A percentile compares a stretch with the other conserved stretches of the same genome.
Conservation (phyloP, 331 rosid species). For the Pyrus hybrid region DNA sequence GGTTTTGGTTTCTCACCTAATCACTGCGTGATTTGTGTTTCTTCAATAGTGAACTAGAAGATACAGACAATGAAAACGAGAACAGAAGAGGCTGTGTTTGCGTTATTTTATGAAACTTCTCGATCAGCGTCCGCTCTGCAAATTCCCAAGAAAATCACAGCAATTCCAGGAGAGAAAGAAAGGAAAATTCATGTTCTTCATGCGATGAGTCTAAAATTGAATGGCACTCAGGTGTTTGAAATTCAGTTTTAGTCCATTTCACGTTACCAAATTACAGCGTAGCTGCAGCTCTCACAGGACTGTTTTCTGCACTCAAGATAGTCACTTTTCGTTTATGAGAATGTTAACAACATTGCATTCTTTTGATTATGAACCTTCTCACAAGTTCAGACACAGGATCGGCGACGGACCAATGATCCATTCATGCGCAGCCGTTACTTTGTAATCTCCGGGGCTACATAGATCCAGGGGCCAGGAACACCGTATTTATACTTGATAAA, state of each 20-base stretch:
- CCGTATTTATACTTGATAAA: neutral
- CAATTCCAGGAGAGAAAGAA: neutral
- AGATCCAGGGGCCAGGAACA: too few relatives aligned
- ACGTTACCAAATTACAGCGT: neutral
- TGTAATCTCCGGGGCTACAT: too few relatives aligned
- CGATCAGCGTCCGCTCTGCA: constrained; percentile 2
- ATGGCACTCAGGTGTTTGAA: neutral
- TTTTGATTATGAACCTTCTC: neutral
- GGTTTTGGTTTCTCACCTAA: neutral
- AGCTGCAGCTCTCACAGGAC: neutral
- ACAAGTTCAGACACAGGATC: neutral
- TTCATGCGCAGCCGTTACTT: too few relatives aligned
- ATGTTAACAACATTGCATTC: neutral
- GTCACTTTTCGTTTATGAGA: neutral
- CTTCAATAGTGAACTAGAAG: constrained; percentile 31
- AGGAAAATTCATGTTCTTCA: neutral
- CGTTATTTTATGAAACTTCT: constrained; percentile 32
- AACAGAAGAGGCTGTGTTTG: constrained; percentile 34
- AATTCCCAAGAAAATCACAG: neutral
- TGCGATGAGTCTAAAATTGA: neutral
- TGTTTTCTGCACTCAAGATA: neutral
- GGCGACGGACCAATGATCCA: too few relatives aligned
- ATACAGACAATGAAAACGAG: constrained; percentile 23
- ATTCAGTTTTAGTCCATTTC: neutral
- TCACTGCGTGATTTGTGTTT: neutral